phyloP scores from a whole-genome alignment of 1,139 yeast species.

The Sugiyamaella paludigena region DNA sequence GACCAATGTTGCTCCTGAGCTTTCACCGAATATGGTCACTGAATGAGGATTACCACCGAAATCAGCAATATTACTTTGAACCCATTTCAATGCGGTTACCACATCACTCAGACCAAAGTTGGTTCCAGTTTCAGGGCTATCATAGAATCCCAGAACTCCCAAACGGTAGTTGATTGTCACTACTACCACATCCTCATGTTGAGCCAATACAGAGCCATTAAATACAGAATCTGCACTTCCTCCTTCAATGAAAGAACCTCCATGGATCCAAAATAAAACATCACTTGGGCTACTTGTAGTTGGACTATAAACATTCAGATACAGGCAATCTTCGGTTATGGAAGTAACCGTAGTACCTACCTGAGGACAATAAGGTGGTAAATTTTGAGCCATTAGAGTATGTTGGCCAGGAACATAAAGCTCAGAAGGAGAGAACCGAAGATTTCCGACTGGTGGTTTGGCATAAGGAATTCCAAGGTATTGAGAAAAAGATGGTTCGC shows the following conservation, averaged over 20 bases:
- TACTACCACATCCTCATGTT: conserved; percentile 35
- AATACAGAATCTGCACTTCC: conserved; percentile 35
- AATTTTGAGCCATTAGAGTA: neutral
- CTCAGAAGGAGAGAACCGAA: conserved; percentile 3
- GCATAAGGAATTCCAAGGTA: conserved; percentile 4
- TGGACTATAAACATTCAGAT: conserved; percentile 32
- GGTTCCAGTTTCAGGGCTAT: conserved; percentile 27
- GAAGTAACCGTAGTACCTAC: conserved; percentile 2
- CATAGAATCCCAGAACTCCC: conserved; percentile 38
- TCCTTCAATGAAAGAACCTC: conserved; percentile 40
- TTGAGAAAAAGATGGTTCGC: conserved; percentile 3
- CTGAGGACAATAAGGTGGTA: conserved; percentile 29
- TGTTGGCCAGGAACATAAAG: neutral
- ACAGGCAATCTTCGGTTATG: conserved; percentile 31
- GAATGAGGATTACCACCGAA: conserved; percentile 40
- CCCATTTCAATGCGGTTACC: conserved; percentile 39
- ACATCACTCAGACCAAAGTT: conserved; percentile 40
- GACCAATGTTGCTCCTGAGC: conserved; percentile 40
- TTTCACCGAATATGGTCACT: conserved; percentile 40
- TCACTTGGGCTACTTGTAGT: neutral
- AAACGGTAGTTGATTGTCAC: conserved; percentile 42
- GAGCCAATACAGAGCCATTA: conserved; percentile 35
- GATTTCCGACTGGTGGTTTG: conserved; percentile 4
- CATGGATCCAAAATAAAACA: conserved; percentile 42
- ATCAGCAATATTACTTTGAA: conserved; percentile 34